These are phyloP conservation scores for Cyclotella kingstonii DNA, from an alignment of 108 stramenopile species.

Conservation along the genomic window DNA sequence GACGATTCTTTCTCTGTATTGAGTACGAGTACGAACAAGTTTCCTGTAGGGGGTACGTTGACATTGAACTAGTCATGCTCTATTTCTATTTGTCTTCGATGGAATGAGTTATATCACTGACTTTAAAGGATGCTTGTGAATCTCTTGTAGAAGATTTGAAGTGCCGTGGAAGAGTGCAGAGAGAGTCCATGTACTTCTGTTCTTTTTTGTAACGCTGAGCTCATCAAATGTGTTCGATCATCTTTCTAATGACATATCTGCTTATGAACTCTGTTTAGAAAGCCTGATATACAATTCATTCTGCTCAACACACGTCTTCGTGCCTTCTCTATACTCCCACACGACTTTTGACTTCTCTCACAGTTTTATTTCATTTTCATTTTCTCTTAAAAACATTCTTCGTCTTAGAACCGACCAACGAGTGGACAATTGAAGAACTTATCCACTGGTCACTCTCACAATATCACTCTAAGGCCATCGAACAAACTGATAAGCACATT, in stretches of 20 bases:
- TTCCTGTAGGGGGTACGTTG: conserved; percentile 9
- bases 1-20: conserved; percentile 12
- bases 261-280: too few relatives aligned
- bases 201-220: too few relatives aligned
- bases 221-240: too few relatives aligned
- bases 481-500: conserved; percentile 38
- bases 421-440: conserved; percentile 79
- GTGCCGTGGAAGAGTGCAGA: too few relatives aligned
- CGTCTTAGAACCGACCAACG: conserved; percentile 47
- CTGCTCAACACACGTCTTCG: too few relatives aligned
- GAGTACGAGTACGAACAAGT: conserved; percentile 14
- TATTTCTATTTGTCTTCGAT: neutral
- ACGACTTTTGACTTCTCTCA: neutral
- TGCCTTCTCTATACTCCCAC: too few relatives aligned
- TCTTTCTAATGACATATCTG: too few relatives aligned
- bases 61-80: neutral
- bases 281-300: too few relatives aligned
- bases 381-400: neutral
- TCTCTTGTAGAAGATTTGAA: too few relatives aligned
- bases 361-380: neutral
- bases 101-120: too few relatives aligned
- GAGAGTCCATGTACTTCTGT: too few relatives aligned
- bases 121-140: too few relatives aligned
- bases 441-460: conserved; percentile 67
- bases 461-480: conserved; percentile 44